These are phyloP conservation scores for Brassica balearica DNA, from an alignment of 441 rosid genomes.

Conservation along the genomic window DNA sequence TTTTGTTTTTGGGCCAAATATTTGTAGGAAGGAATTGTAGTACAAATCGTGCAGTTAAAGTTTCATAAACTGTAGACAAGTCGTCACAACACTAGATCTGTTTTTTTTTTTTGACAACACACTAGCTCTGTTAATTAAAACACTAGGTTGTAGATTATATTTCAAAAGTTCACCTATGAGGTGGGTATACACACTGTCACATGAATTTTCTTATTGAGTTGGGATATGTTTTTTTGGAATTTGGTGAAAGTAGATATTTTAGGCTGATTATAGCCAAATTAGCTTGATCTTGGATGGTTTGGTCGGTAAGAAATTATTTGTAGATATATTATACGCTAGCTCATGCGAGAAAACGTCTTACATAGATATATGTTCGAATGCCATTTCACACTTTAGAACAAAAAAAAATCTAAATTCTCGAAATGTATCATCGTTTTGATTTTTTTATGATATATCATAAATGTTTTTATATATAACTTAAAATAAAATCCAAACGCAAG, in stretches of 20 bases:
- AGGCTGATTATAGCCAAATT: conserved; percentile 36
- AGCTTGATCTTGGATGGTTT: conserved; percentile 5
- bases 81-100: not conserved
- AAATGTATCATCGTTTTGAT: not conserved
- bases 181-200: not conserved
- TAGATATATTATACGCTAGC: not conserved
- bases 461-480: not conserved
- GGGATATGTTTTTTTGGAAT: not conserved
- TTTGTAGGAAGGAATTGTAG: not conserved
- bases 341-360: not conserved
- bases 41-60: not conserved
- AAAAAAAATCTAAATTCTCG: not conserved
- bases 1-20: not conserved
- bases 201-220: conserved; percentile 1
- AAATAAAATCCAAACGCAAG: not conserved
- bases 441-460: not conserved
- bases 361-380: not conserved
- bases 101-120: too few species aligned
- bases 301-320: not conserved
- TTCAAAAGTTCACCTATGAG: not conserved
- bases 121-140: too few species aligned
- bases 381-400: not conserved
- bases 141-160: not conserved
- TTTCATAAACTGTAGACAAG: not conserved
- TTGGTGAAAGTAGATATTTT: conserved; percentile 35